Evolutionary conservation across 2,329 filamentous ascomycete species (phyloP).

Genomic region (Magnaporthiopsis rhizophila): DNA sequence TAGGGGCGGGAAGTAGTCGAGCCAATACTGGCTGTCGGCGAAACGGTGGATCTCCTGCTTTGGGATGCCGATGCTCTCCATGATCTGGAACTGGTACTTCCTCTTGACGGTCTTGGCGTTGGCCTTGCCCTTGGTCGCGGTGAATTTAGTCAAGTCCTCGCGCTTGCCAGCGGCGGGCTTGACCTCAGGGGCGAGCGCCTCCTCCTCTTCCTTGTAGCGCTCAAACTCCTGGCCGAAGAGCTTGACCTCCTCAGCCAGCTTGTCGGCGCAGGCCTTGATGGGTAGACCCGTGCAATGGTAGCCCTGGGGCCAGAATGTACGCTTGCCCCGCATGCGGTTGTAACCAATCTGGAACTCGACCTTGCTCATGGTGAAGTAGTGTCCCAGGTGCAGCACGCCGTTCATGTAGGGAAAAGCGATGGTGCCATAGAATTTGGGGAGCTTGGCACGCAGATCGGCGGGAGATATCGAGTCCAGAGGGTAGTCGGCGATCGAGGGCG

Average conservation of each 20-base stretch:
- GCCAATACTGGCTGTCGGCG: conserved; percentile 71
- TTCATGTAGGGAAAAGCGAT: conserved; percentile 35
- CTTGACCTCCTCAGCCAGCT: conserved; percentile 81
- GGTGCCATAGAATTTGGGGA: conserved; percentile 84
- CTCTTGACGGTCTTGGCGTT: conserved; percentile 82
- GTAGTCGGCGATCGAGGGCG: conserved; percentile 64
- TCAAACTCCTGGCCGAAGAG: conserved; percentile 85
- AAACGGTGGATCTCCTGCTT: conserved; percentile 87
- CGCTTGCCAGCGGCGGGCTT: conserved; percentile 52
- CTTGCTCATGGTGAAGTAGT: conserved; percentile 87
- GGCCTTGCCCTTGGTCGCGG: conserved; percentile 83
- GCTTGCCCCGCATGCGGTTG: conserved; percentile 83
- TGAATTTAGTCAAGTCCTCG: conserved; percentile 74
- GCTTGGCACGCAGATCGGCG: conserved; percentile 43
- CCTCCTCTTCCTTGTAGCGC: conserved; percentile 57
- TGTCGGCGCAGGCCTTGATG: conserved; percentile 96
- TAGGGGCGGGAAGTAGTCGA: conserved; percentile 82
- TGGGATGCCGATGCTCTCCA: conserved; percentile 80
- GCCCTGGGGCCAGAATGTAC: conserved; percentile 79
- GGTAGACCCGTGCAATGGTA: conserved; percentile 98
- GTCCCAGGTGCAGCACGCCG: conserved; percentile 46
- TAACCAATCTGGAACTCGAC: conserved; percentile 87
- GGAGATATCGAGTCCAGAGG: conserved; percentile 19
- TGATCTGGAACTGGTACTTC: conserved; percentile 93
- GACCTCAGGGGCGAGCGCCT: conserved; percentile 39